phyloP scores from a whole-genome alignment of 371 early-diverging fungal species.

The Rhizopus arrhizus region DNA sequence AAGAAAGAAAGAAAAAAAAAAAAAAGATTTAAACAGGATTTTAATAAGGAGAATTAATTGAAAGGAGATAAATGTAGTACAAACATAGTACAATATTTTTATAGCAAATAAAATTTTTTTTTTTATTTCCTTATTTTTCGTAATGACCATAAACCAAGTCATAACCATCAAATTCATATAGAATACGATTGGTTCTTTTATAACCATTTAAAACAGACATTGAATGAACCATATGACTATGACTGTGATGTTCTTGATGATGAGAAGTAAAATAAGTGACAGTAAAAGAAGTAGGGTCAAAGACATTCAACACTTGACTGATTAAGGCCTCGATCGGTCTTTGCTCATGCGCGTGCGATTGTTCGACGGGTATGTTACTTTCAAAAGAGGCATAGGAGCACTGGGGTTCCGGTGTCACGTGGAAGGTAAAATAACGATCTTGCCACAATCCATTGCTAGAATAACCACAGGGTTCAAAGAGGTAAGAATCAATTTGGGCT shows the following conservation, averaged over 20 bases:
- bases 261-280: constrained; percentile 81
- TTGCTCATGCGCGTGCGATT: constrained; percentile 35
- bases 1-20: constrained; percentile 8
- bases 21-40: not conserved
- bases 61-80: constrained; percentile 3
- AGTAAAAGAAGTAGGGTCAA: constrained; percentile 81
- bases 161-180: constrained; percentile 81
- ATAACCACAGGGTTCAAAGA: constrained; percentile 94
- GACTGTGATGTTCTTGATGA: constrained; percentile 41
- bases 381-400: constrained; percentile 98
- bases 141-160: constrained; percentile 75
- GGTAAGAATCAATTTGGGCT: constrained; percentile 77
- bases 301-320: constrained; percentile 73
- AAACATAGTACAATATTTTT: not conserved
- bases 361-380: constrained; percentile 77
- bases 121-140: constrained; percentile 24
- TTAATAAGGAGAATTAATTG: not conserved
- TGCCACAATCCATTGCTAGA: constrained; percentile 86
- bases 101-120: not conserved
- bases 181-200: constrained; percentile 65
- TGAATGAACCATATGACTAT: constrained; percentile 44
- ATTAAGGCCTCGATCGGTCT: constrained; percentile 64
- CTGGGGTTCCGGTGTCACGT: constrained; percentile 96
- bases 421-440: constrained; percentile 90
- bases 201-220: constrained; percentile 59